Evolutionary conservation across 2,329 filamentous ascomycete species (phyloP).

Genomic region (Aquanectria penicillioides): DNA sequence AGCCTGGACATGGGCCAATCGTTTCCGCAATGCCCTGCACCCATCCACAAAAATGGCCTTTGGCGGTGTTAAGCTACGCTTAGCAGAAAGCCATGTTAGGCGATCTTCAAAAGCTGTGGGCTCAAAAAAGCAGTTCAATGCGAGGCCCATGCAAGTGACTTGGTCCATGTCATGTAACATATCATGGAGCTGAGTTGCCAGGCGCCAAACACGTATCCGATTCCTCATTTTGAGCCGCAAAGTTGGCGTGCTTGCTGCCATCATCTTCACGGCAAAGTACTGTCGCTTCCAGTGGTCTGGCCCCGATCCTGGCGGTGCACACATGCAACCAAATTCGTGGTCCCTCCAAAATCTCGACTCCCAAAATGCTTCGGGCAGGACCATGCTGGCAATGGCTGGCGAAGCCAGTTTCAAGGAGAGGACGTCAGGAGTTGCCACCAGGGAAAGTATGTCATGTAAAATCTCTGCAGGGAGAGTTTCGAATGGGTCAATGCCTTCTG

Average conservation of each 20-base stretch:
- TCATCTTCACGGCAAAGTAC: neutral
- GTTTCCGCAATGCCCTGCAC: conserved; percentile 7
- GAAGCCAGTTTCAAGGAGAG: conserved; percentile 10
- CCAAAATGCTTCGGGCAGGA: conserved; percentile 24
- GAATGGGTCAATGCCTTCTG: conserved; percentile 4
- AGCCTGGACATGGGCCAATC: neutral
- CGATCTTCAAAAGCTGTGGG: neutral
- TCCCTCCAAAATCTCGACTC: conserved; percentile 17
- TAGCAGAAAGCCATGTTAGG: conserved; percentile 11
- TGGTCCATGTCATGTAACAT: neutral
- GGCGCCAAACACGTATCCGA: conserved; percentile 20
- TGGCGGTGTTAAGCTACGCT: conserved; percentile 7
- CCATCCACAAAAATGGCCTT: conserved; percentile 1
- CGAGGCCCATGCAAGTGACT: conserved; percentile 4
- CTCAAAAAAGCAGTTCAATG: conserved; percentile 13
- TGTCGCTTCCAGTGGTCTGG: conserved; percentile 11
- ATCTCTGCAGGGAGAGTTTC: conserved; percentile 13
- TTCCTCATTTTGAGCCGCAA: conserved; percentile 1
- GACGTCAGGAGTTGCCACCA: conserved; percentile 12
- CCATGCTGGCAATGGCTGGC: neutral
- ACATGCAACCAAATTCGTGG: conserved; percentile 13
- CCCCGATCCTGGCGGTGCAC: neutral
- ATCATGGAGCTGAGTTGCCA: conserved; percentile 7
- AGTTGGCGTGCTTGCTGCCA: too few species aligned
- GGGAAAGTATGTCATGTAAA: conserved; percentile 1